Base-by-base conservation (phyloP, 1,284 basidiomycete genomes). In the Blastosporella zonata region DNA sequence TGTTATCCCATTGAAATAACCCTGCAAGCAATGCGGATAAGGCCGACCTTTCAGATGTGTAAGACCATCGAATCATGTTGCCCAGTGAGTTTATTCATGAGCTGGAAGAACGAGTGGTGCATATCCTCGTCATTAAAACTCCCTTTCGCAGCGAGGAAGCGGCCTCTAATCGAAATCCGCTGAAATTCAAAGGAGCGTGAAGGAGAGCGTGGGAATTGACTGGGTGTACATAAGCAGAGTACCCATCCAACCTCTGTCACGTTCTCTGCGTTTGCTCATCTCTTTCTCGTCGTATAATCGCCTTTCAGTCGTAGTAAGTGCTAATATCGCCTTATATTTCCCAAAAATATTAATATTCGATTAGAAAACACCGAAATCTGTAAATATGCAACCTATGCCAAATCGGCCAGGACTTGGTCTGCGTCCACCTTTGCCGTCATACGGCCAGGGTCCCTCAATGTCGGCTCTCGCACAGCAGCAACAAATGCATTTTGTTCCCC, bases 361-460 rank as follows among this genome's bases (percentile, higher is more conserved):
- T n/a, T 10, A 46, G 41, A 52, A 37, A 43, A 15, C 18, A 22
- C n/a, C 36, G 2, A 34, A 31, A 51, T n/a, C 17, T 46, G 42
- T 47, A 57, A 72, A 62, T 48, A 88, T 86, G 83, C 83, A 87
- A 67, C 79, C 79, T 50, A 62, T 67, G 50, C 74, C 75, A 52
- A 90, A 87, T 70, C 79, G 87, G 62, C 71, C 88, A 66, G 88
- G 88, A 73, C 85, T 90, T 72, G 89, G 88, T 73, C 75, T 89
- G 72, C 84, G 87, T 74, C 84, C 85, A 55, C 81, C 87, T 70
- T 73, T 87, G 78, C 86, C 84, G 58, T 88, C 87, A 50, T 89
- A 81, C 69, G 87, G 88, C 67, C 89, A 90, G 70, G 88, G 88
- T 58, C 87, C 88, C 73, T 89, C 88, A 76, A 87, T 90, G 63